These are phyloP conservation scores for Termitomyces eurrhizus DNA, from an alignment of 768 basidiomycete genomes.

Conservation along the genomic window DNA sequence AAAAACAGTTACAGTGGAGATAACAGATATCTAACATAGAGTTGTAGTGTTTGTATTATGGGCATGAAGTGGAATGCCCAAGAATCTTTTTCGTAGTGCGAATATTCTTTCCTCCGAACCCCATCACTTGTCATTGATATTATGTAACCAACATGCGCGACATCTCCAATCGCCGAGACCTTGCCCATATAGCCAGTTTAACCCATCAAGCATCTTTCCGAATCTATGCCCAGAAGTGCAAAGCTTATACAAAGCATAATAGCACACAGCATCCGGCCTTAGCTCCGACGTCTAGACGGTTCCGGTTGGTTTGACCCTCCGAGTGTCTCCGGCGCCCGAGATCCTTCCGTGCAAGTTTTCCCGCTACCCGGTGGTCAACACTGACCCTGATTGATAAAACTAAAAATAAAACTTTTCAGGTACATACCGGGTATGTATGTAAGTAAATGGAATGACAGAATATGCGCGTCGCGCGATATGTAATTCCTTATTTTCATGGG, in stretches of 20 bases:
- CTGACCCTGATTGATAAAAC: not conserved
- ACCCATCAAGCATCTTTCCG: too few species aligned
- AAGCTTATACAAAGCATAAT: too few species aligned
- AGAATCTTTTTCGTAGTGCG: not conserved
- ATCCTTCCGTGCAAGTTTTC: not conserved
- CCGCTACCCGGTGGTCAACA: too few species aligned
- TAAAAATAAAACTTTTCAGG: conserved; percentile 1
- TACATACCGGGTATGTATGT: not conserved
- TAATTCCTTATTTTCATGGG: not conserved
- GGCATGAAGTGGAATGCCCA: not conserved
- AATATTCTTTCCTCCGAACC: not conserved
- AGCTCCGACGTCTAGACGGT: too few species aligned
- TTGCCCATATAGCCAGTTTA: too few species aligned
- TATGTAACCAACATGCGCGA: too few species aligned
- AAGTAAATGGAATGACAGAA: not conserved
- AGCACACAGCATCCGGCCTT: too few species aligned
- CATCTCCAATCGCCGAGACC: too few species aligned
- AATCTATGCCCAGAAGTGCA: too few species aligned
- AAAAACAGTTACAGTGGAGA: conserved; percentile 15
- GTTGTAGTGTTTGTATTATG: not conserved
- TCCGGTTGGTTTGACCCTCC: not conserved
- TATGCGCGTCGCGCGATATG: not conserved
- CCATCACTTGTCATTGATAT: too few species aligned
- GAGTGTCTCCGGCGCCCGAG: not conserved
- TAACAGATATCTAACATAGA: conserved; percentile 12